Evolutionary conservation across 257 asterid genomes (phyloP), one percentile per base, ranked within the genome.

Genomic region (Gentiana dahurica): DNA sequence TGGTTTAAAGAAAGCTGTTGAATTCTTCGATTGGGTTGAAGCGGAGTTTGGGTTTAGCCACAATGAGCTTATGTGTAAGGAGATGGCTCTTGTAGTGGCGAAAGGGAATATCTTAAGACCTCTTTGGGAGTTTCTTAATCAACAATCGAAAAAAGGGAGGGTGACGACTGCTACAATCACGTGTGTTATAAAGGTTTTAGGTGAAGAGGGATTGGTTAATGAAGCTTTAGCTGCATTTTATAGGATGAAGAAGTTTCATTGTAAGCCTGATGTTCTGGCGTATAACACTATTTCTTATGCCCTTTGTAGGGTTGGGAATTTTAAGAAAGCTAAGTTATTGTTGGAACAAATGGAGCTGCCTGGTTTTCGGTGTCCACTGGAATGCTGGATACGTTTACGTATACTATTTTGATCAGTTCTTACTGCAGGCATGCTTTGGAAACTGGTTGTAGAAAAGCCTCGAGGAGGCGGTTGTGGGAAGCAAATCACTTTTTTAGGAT

Each of bases 271-370:
- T 70, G 94, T 77, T 39, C 75, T 53, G 72, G 86, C 96, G 53
- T 87, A 87, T 53, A 91, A 91, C 51, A 85, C 75, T 5, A 68
- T 78, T 50, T 81, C 87, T 62, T 61, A 73, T 51, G 93, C 92
- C 0, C 95, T 87, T 46, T 87, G 96, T 63, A 79, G 85, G 71
- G 93, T 87, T 39, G 93, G 95, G 12, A 78, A 76, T 64, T 88
- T 88, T 70, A 75, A 80, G 67, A 92, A 78, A 73, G 98, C 95
- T 0, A 85, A 75, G 83, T 71, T 80, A 57, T 65, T 88, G 77
- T 63, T 85, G 41, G 90, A 70, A 46, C 95, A 87, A 64, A 92
- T 92, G 97, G 90, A 83, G 75, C 52, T 92, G 59, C 98, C 98
- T 0, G 95, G 97, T 55, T 92, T 85, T 70, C 69, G 85, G 62